Evolutionary conservation across 495 filamentous ascomycete genomes (phyloP).

Genomic region (Penicillium desertorum): DNA sequence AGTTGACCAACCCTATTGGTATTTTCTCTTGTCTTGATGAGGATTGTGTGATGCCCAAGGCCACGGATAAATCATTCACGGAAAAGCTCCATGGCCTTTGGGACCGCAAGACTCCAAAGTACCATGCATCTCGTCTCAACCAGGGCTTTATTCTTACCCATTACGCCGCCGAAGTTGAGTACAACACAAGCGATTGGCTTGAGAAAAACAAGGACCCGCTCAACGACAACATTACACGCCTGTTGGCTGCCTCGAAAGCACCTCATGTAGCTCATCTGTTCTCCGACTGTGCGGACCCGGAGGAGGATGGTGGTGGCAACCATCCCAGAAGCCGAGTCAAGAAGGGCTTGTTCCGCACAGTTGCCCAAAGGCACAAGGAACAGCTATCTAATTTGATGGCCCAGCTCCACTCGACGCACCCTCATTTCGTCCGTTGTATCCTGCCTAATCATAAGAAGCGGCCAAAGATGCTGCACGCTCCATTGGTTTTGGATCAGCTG

Average conservation of each 20-base stretch:
- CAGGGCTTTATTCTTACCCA: slow-evolving; percentile 98
- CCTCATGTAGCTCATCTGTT: slow-evolving; percentile 84
- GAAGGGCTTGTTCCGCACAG: slow-evolving; percentile 95
- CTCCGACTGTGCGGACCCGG: slow-evolving; percentile 75
- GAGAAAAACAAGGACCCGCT: slow-evolving; percentile 99
- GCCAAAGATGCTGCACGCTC: slow-evolving; percentile 87
- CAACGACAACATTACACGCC: slow-evolving; percentile 90
- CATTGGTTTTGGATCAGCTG: slow-evolving; percentile 90
- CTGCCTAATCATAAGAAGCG: slow-evolving; percentile 97
- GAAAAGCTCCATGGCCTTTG: slow-evolving; percentile 96
- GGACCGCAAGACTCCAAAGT: slow-evolving; percentile 95
- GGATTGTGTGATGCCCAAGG: slow-evolving; percentile 98
- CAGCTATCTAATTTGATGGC: slow-evolving; percentile 92
- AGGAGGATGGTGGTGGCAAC: slow-evolving; percentile 65
- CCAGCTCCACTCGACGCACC: slow-evolving; percentile 94
- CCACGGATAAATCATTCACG: slow-evolving; percentile 93
- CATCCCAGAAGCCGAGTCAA: slow-evolving; percentile 81
- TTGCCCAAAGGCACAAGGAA: slow-evolving; percentile 96
- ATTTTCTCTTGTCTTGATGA: slow-evolving; percentile 99
- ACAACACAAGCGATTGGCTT: slow-evolving; percentile 91
- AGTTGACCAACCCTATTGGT: slow-evolving; percentile 93
- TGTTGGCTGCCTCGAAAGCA: slow-evolving; percentile 79
- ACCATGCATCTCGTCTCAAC: slow-evolving; percentile 78
- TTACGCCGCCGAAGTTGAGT: slow-evolving; percentile 97
- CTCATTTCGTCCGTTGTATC: slow-evolving; percentile 98